phyloP scores from a whole-genome alignment of 768 basidiomycete species.

The Podaxis sp. region DNA sequence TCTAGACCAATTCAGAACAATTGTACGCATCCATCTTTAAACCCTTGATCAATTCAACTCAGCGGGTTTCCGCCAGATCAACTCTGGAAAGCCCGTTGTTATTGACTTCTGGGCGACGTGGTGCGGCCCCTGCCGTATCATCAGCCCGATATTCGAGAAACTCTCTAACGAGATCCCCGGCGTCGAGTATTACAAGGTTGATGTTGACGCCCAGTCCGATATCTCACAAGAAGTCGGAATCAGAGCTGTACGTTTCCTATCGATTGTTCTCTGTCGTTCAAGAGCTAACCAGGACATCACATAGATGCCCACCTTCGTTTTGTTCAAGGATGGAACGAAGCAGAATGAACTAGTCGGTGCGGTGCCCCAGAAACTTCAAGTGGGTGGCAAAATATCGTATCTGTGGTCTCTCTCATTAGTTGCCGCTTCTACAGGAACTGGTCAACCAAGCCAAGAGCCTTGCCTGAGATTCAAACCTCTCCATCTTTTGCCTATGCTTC shows the following conservation, averaged over 20 bases:
- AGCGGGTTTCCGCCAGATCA: slow-evolving; percentile 33
- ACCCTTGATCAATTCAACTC: background rate
- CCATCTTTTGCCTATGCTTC: too few relatives aligned
- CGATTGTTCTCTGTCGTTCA: background rate
- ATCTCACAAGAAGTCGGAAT: slow-evolving; percentile 60
- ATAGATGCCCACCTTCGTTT: slow-evolving; percentile 43
- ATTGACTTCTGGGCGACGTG: slow-evolving; percentile 80
- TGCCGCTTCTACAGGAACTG: background rate
- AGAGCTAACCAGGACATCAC: too few relatives aligned
- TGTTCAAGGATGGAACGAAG: slow-evolving; percentile 36
- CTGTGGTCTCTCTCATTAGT: background rate
- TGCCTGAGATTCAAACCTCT: background rate
- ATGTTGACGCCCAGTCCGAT: slow-evolving; percentile 58
- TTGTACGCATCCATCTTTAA: slow-evolving; percentile 6
- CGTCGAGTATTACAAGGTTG: slow-evolving; percentile 69
- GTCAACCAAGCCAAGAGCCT: background rate
- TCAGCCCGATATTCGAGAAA: slow-evolving; percentile 65
- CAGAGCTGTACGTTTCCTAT: slow-evolving; percentile 48
- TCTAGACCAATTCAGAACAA: slow-evolving; percentile 10
- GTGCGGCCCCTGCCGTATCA: slow-evolving; percentile 70
- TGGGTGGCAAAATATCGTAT: slow-evolving; percentile 19
- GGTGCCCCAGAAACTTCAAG: slow-evolving; percentile 36
- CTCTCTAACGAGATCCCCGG: slow-evolving; percentile 32
- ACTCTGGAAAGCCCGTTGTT: slow-evolving; percentile 42
- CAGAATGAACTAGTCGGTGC: slow-evolving; percentile 47